phyloP scores from a whole-genome alignment of 495 filamentous ascomycete genomes.

The Penicillium riverlandense region DNA sequence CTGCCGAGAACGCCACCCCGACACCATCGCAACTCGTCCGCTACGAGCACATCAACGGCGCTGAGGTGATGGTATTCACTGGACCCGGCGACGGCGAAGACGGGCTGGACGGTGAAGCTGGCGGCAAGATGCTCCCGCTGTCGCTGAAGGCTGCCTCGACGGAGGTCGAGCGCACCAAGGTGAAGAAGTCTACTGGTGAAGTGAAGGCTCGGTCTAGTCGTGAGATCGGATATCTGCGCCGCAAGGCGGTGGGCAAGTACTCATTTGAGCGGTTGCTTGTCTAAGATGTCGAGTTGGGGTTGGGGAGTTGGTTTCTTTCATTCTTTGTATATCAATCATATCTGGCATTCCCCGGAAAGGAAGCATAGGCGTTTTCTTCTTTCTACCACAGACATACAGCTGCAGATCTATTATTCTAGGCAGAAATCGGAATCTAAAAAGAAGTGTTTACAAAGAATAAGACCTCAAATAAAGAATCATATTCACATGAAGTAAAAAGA shows the following conservation, averaged over 20 bases:
- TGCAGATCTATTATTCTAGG: too few species aligned
- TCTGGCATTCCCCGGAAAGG: too few species aligned
- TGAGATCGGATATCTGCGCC: slow-evolving; percentile 65
- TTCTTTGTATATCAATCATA: neutral
- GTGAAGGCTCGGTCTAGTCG: slow-evolving; percentile 53
- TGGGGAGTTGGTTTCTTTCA: neutral
- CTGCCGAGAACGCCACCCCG: neutral
- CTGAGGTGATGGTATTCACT: slow-evolving; percentile 33
- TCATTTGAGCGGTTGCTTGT: slow-evolving; percentile 66
- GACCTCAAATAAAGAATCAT: slow-evolving; percentile 1
- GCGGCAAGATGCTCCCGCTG: slow-evolving; percentile 49
- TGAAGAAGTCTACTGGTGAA: slow-evolving; percentile 44
- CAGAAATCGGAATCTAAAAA: too few species aligned
- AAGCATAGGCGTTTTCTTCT: too few species aligned
- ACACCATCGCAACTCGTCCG: slow-evolving; percentile 20
- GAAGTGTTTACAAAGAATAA: too few species aligned
- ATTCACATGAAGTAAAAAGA: slow-evolving; percentile 10
- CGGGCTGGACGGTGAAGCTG: slow-evolving; percentile 26
- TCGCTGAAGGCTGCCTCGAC: slow-evolving; percentile 63
- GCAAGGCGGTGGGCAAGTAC: slow-evolving; percentile 68
- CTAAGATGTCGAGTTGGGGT: slow-evolving; percentile 15
- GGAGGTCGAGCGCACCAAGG: slow-evolving; percentile 46
- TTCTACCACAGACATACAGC: too few species aligned
- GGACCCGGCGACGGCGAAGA: slow-evolving; percentile 24
- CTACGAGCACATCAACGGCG: slow-evolving; percentile 37